A percentile compares a stretch with the other conserved stretches of the same genome.
phyloP scores from a whole-genome alignment of 208 protist species.

The Trypanosomatidae sp. region DNA sequence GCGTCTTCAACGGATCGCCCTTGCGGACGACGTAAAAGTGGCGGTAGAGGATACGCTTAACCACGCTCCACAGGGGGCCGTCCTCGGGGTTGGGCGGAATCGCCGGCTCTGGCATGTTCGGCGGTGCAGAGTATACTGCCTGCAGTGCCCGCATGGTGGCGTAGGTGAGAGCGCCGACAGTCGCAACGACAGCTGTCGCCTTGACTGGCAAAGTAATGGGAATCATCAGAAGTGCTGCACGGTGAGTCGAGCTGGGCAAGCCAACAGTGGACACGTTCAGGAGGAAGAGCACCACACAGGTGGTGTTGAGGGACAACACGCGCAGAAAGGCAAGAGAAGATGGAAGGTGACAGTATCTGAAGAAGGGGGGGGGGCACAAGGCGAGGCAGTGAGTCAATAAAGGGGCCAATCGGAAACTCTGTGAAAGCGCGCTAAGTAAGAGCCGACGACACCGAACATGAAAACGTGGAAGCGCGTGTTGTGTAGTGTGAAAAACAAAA shows the following conservation, averaged over 20 bases:
- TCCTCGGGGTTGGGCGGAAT: conserved; percentile 40
- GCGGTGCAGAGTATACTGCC: conserved; percentile 24
- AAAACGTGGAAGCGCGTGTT: neutral
- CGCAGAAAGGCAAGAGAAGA: neutral
- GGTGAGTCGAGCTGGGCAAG: neutral
- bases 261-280: neutral
- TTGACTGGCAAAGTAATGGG: conserved; percentile 9
- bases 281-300: neutral
- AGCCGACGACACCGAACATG: neutral
- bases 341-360: neutral
- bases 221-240: conserved; percentile 2
- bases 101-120: conserved; percentile 39
- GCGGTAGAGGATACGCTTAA: conserved; percentile 50
- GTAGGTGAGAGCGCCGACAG: conserved; percentile 18
- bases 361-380: neutral
- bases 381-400: neutral
- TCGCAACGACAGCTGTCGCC: neutral
- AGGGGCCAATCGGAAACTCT: neutral
- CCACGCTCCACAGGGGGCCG: conserved; percentile 29
- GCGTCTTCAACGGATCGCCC: conserved; percentile 39
- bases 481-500: neutral
- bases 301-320: neutral
- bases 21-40: conserved; percentile 59
- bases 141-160: conserved; percentile 22
- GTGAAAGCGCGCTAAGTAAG: neutral